phyloP scores from a whole-genome alignment of 2,329 filamentous ascomycete species.

The Sporothrix pseudoabietina region DNA sequence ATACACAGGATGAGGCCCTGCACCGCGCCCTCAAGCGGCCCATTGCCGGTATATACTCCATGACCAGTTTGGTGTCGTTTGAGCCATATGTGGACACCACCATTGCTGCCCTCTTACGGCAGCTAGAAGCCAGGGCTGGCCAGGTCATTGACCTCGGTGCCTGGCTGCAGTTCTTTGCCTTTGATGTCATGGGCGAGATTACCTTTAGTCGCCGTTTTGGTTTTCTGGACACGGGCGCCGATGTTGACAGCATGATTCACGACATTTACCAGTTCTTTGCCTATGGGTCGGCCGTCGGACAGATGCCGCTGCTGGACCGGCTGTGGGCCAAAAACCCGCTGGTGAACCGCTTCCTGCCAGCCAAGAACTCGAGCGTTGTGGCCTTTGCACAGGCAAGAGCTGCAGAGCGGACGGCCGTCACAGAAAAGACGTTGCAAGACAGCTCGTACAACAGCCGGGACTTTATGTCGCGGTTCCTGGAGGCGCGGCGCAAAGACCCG shows the following conservation, averaged over 20 bases:
- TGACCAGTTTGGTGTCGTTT: constrained; percentile 30
- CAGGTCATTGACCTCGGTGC: constrained; percentile 44
- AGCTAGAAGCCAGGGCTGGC: constrained; percentile 41
- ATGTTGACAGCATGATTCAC: constrained; percentile 44
- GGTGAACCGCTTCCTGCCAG: constrained; percentile 35
- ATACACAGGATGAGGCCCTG: constrained; percentile 24
- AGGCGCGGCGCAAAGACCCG: constrained; percentile 36
- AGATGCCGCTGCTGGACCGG: constrained; percentile 43
- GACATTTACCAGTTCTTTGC: constrained; percentile 38
- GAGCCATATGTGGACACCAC: constrained; percentile 27
- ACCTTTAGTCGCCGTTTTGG: constrained; percentile 48
- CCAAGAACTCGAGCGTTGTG: constrained; percentile 27
- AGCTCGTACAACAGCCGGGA: constrained; percentile 40
- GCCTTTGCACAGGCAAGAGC: constrained; percentile 25
- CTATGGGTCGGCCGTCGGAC: constrained; percentile 34
- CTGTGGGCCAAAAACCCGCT: constrained; percentile 47
- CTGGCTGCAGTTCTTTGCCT: constrained; percentile 47
- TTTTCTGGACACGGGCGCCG: constrained; percentile 39
- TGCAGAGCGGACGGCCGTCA: neutral
- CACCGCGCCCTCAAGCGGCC: constrained; percentile 27
- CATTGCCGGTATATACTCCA: constrained; percentile 28
- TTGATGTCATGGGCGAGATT: constrained; percentile 48
- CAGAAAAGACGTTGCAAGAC: constrained; percentile 34
- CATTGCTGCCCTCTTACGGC: constrained; percentile 38
- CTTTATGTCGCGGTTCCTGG: constrained; percentile 48